Evolutionary conservation across 345 rosid genomes (phyloP).

Genomic region (Salix brachista): DNA sequence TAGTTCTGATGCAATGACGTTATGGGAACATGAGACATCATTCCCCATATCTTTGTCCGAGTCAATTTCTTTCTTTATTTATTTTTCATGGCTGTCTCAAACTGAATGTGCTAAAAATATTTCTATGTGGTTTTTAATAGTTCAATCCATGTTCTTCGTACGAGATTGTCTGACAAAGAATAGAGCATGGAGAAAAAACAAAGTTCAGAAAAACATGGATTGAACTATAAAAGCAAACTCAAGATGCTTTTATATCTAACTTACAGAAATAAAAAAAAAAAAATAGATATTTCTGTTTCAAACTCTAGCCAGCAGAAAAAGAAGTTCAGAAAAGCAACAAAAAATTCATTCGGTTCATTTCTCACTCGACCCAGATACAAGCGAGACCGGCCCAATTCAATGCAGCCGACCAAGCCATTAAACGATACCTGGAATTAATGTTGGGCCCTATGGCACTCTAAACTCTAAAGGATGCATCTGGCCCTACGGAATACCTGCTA

Average conservation of each 20-base stretch:
- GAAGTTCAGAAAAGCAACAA: not conserved
- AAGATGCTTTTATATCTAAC: not conserved
- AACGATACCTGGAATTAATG: not conserved
- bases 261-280: too few relatives aligned
- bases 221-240: not conserved
- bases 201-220: not conserved
- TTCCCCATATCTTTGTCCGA: slow-evolving; percentile 23
- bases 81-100: not conserved
- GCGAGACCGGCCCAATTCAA: not conserved
- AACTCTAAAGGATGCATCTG: not conserved
- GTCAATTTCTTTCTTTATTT: not conserved
- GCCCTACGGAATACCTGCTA: too few relatives aligned
- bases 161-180: too few relatives aligned
- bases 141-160: too few relatives aligned
- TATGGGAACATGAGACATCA: slow-evolving; percentile 21
- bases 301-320: not conserved
- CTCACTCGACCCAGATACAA: not conserved
- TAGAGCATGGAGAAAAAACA: too few relatives aligned
- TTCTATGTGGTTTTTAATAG: too few relatives aligned
- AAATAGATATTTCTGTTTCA: too few relatives aligned
- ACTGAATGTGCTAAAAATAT: not conserved
- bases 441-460: not conserved
- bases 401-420: not conserved
- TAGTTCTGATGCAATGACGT: not conserved
- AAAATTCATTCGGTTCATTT: not conserved